phyloP scores from a whole-genome alignment of 164 flowering plant genomes.

The Berberis thunbergii region DNA sequence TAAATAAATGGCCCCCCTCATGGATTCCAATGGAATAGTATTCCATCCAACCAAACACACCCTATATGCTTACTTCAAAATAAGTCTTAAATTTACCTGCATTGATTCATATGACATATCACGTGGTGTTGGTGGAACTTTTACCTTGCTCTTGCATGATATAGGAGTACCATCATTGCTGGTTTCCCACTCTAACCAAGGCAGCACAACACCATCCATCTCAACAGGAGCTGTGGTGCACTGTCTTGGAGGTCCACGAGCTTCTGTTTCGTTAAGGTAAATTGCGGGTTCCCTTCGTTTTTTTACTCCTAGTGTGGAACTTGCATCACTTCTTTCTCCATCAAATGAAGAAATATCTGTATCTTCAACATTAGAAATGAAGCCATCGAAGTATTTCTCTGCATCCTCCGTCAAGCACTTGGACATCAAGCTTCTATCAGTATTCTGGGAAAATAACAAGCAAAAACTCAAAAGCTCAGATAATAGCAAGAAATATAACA shows the following conservation, averaged over 20 bases:
- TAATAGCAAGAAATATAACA: too few species aligned
- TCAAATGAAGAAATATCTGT: slow-evolving; percentile 89
- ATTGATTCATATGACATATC: slow-evolving; percentile 21
- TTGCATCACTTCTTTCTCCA: slow-evolving; percentile 90
- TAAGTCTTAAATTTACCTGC: slow-evolving; percentile 32
- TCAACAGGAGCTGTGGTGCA: slow-evolving; percentile 31
- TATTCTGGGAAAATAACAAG: slow-evolving; percentile 34
- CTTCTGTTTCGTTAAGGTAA: slow-evolving; percentile 18
- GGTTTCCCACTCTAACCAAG: slow-evolving; percentile 98
- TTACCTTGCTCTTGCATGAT: slow-evolving; percentile 20
- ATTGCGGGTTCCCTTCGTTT: slow-evolving; percentile 20
- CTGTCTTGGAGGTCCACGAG: slow-evolving; percentile 20
- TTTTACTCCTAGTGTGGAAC: slow-evolving; percentile 56
- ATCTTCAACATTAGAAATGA: slow-evolving; percentile 86
- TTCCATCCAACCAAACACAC: too few species aligned
- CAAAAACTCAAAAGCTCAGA: too few species aligned
- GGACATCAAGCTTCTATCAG: slow-evolving; percentile 61
- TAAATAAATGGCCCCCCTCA: too few species aligned
- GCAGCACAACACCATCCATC: slow-evolving; percentile 82
- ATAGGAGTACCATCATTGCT: slow-evolving; percentile 44
- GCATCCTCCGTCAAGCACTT: slow-evolving; percentile 75
- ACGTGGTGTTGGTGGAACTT: slow-evolving; percentile 22
- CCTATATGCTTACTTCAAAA: not conserved
- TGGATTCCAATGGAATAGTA: too few species aligned
- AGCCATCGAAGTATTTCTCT: slow-evolving; percentile 81